These are phyloP conservation scores for Daldinia concentrica DNA, from an alignment of 495 filamentous ascomycete genomes.

Conservation along the genomic window DNA sequence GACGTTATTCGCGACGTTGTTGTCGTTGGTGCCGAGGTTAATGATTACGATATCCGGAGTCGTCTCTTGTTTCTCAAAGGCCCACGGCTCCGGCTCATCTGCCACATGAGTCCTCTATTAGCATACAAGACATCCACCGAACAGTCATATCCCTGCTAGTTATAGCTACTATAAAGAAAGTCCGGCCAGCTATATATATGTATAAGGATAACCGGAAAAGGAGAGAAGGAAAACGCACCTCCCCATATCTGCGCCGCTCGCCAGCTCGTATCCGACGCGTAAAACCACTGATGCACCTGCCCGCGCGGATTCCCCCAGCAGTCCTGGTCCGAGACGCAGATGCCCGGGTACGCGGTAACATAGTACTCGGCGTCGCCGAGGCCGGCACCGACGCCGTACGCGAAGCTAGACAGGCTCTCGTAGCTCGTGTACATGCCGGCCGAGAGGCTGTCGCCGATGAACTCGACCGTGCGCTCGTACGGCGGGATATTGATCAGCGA, in stretches of 20 bases:
- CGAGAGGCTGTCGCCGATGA: conserved; percentile 70
- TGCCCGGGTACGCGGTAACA: conserved; percentile 69
- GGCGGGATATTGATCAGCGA: conserved; percentile 62
- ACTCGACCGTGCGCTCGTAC: conserved; percentile 65
- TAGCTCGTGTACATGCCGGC: conserved; percentile 71
- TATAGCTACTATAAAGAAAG: no score
- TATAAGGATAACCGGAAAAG: neutral
- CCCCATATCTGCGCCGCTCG: conserved; percentile 62
- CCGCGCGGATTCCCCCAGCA: conserved; percentile 68
- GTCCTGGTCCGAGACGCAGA: conserved; percentile 66
- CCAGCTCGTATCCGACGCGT: conserved; percentile 66
- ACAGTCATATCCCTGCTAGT: no score
- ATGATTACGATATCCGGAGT: conserved; percentile 73
- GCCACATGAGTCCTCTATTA: neutral
- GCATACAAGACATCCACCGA: no score
- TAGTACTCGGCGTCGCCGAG: conserved; percentile 71
- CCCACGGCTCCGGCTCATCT: conserved; percentile 67
- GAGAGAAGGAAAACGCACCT: conserved; percentile 42
- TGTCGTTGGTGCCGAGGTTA: conserved; percentile 75
- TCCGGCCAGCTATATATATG: neutral
- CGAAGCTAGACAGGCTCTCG: conserved; percentile 69
- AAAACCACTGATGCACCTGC: conserved; percentile 72
- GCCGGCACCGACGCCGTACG: conserved; percentile 66
- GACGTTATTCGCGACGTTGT: conserved; percentile 67
- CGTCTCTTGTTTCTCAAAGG: conserved; percentile 64